Evolutionary conservation across 108 stramenopile genomes (phyloP).

Genomic region (Discostella pseudostelligera): DNA sequence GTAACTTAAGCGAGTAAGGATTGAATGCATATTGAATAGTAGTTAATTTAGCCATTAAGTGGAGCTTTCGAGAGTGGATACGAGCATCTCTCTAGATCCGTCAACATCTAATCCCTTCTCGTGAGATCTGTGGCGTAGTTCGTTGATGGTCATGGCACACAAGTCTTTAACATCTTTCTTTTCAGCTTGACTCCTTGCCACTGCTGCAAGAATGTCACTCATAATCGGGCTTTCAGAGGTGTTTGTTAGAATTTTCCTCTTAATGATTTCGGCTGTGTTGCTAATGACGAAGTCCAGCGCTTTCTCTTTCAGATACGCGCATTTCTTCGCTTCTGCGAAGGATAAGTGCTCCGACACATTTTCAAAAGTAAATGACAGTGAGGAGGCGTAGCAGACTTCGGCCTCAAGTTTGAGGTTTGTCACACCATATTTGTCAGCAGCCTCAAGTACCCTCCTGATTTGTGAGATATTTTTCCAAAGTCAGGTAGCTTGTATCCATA

Average conservation of each 20-base stretch:
- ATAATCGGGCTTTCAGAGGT: not conserved
- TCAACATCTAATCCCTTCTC: not conserved
- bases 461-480: not conserved
- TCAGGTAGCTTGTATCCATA: not conserved
- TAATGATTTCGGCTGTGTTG: not conserved
- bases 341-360: slow-evolving; percentile 14
- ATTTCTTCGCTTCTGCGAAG: slow-evolving; percentile 14
- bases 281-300: slow-evolving; percentile 1
- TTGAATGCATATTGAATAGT: too few relatives aligned
- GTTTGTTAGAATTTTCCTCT: not conserved
- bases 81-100: slow-evolving; percentile 5
- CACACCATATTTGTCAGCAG: slow-evolving; percentile 8
- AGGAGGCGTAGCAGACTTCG: slow-evolving; percentile 4
- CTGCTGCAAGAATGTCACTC: not conserved
- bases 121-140: not conserved
- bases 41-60: too few relatives aligned
- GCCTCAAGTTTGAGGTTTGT: slow-evolving; percentile 17
- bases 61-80: not conserved
- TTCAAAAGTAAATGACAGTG: not conserved
- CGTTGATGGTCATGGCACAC: not conserved
- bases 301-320: slow-evolving; percentile 10
- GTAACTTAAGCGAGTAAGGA: too few relatives aligned
- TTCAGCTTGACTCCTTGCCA: not conserved
- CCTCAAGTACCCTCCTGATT: slow-evolving; percentile 5
- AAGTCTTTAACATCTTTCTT: not conserved